Evolutionary conservation across 2,329 filamentous ascomycete genomes (phyloP), one percentile per base, ranked within the genome.

Genomic region (Talaromyces islandicus): DNA sequence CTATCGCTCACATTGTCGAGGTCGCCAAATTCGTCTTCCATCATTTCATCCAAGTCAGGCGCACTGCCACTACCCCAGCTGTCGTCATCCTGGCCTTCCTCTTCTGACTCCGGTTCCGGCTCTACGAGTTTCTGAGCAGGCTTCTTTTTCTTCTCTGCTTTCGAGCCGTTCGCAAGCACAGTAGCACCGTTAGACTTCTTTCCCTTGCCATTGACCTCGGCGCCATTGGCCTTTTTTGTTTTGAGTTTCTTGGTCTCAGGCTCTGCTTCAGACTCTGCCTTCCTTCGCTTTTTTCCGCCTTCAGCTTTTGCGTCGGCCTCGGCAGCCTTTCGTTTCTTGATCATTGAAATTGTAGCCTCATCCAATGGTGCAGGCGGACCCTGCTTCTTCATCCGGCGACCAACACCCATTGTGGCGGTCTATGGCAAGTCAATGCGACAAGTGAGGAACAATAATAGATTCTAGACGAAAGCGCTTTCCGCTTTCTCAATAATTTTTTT

Each of bases 321-420:
- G 63, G 84, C 86, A 62, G 86, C 86, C 81, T 97, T 97, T 73
- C 92, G 86, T 84, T 97, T 97, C 71, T 88, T 91, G 70, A 66
- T 73, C 27, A 72, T 68, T 43, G 75, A 85, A 65, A 86, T 85
- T 72, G 77, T 79, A 21, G 76, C 79, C 67, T 96, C 91, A 65
- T 94, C 91, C 66, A 97, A 83, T 65, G 89, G 83, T 70, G 89
- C 85, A 58, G 94, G 94, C 65, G 88, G 83, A 59, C 92, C 93
- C 84, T 97, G 94, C 79, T 97, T 97, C 76, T 60, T 62, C 88
- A 97, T 95, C 70, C 92, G 91, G 74, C 92, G 89, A 75, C 92
- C 90, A 64, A 87, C 85, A 81, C 91, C 92, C 92, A 96, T 96
- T 71, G 74, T 86, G 73, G 25, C 51, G 17, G 30, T 51, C 1